Evolutionary conservation across 1,284 basidiomycete genomes (phyloP), one percentile per base, ranked within the genome.

Genomic region (Bondarzewia mesenterica): DNA sequence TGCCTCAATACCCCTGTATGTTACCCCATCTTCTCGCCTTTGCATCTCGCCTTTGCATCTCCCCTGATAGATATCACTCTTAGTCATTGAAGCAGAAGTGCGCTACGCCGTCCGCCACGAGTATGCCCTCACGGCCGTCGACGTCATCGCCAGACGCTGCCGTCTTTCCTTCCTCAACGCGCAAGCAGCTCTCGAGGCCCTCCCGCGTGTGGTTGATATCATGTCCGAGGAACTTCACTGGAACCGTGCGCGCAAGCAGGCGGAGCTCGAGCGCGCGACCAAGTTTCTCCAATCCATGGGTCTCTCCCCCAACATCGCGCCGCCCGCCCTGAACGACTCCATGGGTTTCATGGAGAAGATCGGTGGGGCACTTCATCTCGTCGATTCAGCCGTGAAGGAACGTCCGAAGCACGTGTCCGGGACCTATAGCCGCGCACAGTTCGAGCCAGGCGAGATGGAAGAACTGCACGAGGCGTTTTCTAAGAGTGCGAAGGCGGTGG

Each of bases 141-240:
- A 99, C 69, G 90, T 98, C 60, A 81, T 98, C 59, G 91, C 91
- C 2, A 88, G 95, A 5, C 86, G 94, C 48, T 89, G 89, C 18
- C 85, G 94, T 38, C 76, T 98, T 41, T 86, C 90, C 10, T 98
- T 98, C 80, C 80, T 98, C 56, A 94, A 97, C 66, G 86, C 85
- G 1, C 86, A 89, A 59, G 89, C 89, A 0, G 85, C 95, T 0
- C 78, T 95, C 46, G 82, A 89, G 45, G 80, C 86, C 1, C 78
- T 98, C 50, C 93, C 94, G 2, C 77, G 79, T 36, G 84, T 98
- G 47, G 84, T 96, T 52, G 89, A 93, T 50, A 87, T 96, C 63
- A 96, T 98, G 93, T 79, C 81, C 23, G 77, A 79, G 47, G 93
- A 96, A 64, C 77, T 93, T 18, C 74, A 77, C 25, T 97, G 94